Conservation (phyloP, 805 yeast genomes). For the Cyberlindnera sargentensis region DNA sequence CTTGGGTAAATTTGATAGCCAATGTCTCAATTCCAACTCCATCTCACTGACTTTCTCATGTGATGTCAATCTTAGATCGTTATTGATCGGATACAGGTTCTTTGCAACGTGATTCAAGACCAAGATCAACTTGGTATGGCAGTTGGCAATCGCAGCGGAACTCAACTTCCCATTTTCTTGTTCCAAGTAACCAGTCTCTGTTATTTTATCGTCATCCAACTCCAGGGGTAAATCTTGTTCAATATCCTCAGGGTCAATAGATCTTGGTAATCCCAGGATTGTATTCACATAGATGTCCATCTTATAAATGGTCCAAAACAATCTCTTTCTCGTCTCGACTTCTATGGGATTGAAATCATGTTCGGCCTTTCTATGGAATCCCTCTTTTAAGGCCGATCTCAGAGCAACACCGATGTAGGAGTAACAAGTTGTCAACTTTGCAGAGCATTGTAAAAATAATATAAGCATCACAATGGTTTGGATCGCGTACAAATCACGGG, state of each 20-base stretch:
- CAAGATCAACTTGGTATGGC: slow-evolving; percentile 69
- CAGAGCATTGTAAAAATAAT: slow-evolving; percentile 82
- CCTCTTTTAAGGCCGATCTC: slow-evolving; percentile 79
- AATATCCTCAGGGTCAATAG: slow-evolving; percentile 70
- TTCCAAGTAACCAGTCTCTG: slow-evolving; percentile 20
- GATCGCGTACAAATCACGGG: slow-evolving; percentile 73
- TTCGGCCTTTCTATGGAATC: slow-evolving; percentile 59
- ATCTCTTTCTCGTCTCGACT: slow-evolving; percentile 75
- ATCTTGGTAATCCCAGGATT: slow-evolving; percentile 77
- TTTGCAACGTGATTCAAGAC: slow-evolving; percentile 66
- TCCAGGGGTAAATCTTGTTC: slow-evolving; percentile 84
- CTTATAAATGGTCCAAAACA: slow-evolving; percentile 85
- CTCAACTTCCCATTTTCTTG: slow-evolving; percentile 27
- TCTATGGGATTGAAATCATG: slow-evolving; percentile 54
- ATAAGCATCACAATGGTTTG: slow-evolving; percentile 85
- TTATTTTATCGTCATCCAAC: slow-evolving; percentile 75
- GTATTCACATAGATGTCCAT: slow-evolving; percentile 89
- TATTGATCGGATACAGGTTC: slow-evolving; percentile 42
- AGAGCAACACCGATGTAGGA: slow-evolving; percentile 87
- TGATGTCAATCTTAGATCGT: slow-evolving; percentile 31
- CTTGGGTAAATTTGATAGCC: slow-evolving; percentile 66
- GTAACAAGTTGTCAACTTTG: slow-evolving; percentile 83
- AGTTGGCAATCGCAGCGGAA: slow-evolving; percentile 59
- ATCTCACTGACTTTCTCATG: slow-evolving; percentile 48
- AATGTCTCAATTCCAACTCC: slow-evolving; percentile 63